Base-by-base conservation (phyloP, 495 filamentous ascomycete species). In the Penicillium bovifimosum region DNA sequence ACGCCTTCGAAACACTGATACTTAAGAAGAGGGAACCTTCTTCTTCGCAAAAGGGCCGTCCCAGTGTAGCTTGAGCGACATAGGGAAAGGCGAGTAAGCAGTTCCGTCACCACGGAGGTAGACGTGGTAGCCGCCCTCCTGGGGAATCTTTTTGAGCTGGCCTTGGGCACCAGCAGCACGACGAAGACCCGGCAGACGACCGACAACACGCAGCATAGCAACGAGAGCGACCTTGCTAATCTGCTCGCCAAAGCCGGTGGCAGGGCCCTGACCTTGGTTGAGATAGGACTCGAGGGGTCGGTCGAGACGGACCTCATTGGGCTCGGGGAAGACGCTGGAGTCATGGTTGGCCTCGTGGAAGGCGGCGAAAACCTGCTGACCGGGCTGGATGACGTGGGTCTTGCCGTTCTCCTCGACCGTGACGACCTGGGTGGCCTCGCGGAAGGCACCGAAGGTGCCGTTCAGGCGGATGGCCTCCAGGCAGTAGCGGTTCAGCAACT, bases 61-160 rank as follows among this genome's bases (percentile, higher is more conserved):
- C 63, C 63, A 66, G 58, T 66, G 63, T 17, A 66, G 58, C 58
- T 66, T 66, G 51, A 66, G 63, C 10, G 57, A 84, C 26, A 79
- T 83, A 0, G 90, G 89, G 75, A 90, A 92, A 6, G 86, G 78
- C 63, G 78, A 87, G 68, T 83, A 83, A 28, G 77, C 76, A 24
- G 84, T 84, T 69, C 83, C 80, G 59, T 95, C 86, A 66, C 87
- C 82, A 46, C 81, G 80, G 72, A 95, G 77, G 57, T 91, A 95
- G 24, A 82, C 64, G 24, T 80, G 80, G 62, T 79, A 81, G 0
- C 80, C 85, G 13, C 77, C 83, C 3, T 76, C 72, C 34, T 74
- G 75, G 0, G 73, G 68, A 9, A 91, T 73, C 72, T 83, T 86
- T 77, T 91, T 91, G 42, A 95, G 65, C 59, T 84, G 66, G 1